Base-by-base conservation (phyloP, 1,139 yeast species). In the Blastobotrys aristatus region DNA sequence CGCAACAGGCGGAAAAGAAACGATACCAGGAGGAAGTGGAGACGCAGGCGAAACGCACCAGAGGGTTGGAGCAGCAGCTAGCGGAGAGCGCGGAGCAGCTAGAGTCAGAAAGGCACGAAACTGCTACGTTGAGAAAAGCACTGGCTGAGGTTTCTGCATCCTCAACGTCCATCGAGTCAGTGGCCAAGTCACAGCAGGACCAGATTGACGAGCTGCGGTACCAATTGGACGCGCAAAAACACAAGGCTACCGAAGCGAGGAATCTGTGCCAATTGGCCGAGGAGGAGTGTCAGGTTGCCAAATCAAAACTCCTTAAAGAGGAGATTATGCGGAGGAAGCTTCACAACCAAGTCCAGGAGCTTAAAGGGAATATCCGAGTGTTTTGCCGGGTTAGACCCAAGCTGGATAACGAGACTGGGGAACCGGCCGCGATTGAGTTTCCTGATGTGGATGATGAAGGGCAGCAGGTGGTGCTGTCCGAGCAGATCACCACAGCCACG, bases 321-420 rank as follows among this genome's bases (percentile, higher is more conserved):
- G 84, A 81, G 52, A 61, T 70, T 0, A 56, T 67, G 27, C 72
- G 97, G 56, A 70, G 97, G n/a, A 63, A 68, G 18, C 66, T 87
- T 2, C 97, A 89, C 60, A 82, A 86, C 59, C 75, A 72, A 51
- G 70, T 90, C 11, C 97, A 90, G 63, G 96, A 88, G 51, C 66
- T 90, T 37, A 87, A 90, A 62, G 98, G 98, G 0, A 92, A 89
- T 58, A 88, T 92, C 34, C 70, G 98, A 38, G 97, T 92, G 0
- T 89, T 82, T 58, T 92, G 97, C 62, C 75, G 98, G 37, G 75
- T 90, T 3, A 73, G 95, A 45, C 96, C 97, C 0, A 68, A 73
- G 1, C 50, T 61, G 1, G 46, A 55, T 1, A 46, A 51, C 1
- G 66, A 64, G 21, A 34, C 46, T 2, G 17, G 16, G 17, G 18